Evolutionary conservation across 495 filamentous ascomycete species (phyloP).

Genomic region (Tuber indicum): DNA sequence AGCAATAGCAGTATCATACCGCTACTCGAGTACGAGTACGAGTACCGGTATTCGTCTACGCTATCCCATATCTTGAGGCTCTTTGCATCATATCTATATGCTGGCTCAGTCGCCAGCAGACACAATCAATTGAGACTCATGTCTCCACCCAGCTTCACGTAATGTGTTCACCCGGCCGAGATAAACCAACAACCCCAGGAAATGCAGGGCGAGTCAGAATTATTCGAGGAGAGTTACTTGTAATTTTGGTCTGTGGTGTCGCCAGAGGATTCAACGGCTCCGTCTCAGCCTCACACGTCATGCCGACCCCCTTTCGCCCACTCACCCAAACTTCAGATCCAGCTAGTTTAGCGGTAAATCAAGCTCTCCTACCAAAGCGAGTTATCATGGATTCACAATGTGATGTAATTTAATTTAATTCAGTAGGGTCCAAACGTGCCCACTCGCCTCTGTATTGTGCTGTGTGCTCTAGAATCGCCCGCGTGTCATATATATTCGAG

Average conservation of each 20-base stretch:
- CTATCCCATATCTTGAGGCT: not conserved
- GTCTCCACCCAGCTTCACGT: not conserved
- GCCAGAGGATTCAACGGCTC: not conserved
- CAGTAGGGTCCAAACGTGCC: not conserved
- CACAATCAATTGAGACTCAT: not conserved
- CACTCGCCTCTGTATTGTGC: not conserved
- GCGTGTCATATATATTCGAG: not conserved
- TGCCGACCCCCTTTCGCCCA: slow-evolving; percentile 10
- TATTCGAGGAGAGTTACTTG: not conserved
- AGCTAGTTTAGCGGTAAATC: not conserved
- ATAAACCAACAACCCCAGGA: not conserved
- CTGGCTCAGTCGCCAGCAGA: not conserved
- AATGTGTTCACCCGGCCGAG: not conserved
- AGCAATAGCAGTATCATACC: not conserved
- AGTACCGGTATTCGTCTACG: not conserved
- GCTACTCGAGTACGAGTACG: too few relatives aligned
- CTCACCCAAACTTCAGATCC: not conserved
- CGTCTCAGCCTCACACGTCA: slow-evolving; percentile 38
- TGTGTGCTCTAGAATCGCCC: not conserved
- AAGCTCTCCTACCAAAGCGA: not conserved
- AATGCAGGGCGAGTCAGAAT: not conserved
- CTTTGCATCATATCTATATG: not conserved
- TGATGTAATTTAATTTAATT: not conserved
- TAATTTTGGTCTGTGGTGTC: not conserved
- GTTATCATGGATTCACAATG: not conserved